A percentile compares a stretch with the other conserved stretches of the same genome.
These are phyloP conservation scores for Penicillium daleae DNA, from an alignment of 495 filamentous ascomycete genomes.

Conservation along the genomic window DNA sequence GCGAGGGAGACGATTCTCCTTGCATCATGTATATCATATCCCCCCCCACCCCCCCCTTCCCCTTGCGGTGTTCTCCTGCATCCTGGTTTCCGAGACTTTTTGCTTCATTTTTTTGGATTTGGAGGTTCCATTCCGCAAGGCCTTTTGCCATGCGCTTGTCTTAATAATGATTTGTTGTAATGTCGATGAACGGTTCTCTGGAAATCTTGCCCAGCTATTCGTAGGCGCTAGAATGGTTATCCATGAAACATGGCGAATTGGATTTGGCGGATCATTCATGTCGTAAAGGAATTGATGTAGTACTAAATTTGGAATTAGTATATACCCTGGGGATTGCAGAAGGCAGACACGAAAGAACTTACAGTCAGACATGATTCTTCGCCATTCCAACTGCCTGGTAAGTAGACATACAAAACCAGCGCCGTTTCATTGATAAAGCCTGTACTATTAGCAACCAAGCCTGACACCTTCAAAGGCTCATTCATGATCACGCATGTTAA, in stretches of 20 bases:
- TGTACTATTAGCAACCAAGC: constrained; percentile 19
- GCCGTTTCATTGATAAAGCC: constrained; percentile 77
- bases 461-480: background rate
- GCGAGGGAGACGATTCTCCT: constrained; percentile 29
- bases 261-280: constrained; percentile 21
- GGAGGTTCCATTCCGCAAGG: constrained; percentile 19
- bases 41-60: background rate
- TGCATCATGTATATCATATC: constrained; percentile 37
- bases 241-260: background rate
- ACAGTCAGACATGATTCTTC: constrained; percentile 82
- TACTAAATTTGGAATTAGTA: constrained; percentile 47
- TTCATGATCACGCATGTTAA: constrained; percentile 15
- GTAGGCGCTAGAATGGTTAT: background rate
- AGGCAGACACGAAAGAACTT: constrained; percentile 28
- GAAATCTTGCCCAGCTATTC: background rate
- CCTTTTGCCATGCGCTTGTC: constrained; percentile 19
- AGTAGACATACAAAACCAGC: constrained; percentile 89
- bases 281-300: constrained; percentile 61
- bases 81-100: constrained; percentile 5
- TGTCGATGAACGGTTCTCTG: background rate
- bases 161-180: constrained; percentile 33
- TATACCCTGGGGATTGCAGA: background rate
- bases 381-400: constrained; percentile 70
- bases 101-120: constrained; percentile 6
- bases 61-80: constrained; percentile 14